Percentiles rank a stretch among this genome's conserved stretches.
Evolutionary conservation across 331 rosid genomes (phyloP).

Genomic region (Pyrus hybrid): DNA sequence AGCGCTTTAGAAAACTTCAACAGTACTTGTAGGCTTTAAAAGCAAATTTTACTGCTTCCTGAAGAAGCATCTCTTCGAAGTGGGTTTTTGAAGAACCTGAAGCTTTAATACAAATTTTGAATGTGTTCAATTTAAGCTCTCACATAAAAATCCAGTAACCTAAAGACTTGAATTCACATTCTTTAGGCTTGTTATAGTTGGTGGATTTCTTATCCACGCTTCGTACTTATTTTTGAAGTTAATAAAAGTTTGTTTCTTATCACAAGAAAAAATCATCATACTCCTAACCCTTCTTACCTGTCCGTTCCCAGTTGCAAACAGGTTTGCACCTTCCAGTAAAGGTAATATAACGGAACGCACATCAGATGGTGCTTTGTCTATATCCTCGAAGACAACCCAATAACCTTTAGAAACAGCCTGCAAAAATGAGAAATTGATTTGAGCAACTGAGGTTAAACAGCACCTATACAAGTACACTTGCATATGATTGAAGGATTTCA

Average conservation of each 20-base stretch:
- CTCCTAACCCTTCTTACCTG: constrained; percentile 39
- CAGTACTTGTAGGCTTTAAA: too few species aligned
- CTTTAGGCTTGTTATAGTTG: too few species aligned
- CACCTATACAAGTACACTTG: neutral
- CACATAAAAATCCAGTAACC: too few species aligned
- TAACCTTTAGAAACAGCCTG: constrained; percentile 86
- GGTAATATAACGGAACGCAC: constrained; percentile 69
- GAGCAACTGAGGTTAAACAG: neutral
- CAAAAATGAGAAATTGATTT: neutral
- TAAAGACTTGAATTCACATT: too few species aligned
- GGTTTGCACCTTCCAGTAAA: constrained; percentile 60
- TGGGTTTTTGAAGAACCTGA: too few species aligned
- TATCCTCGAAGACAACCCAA: constrained; percentile 95
- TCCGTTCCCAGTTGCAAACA: constrained; percentile 67
- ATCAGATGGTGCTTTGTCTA: constrained; percentile 86
- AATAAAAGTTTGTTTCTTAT: neutral
- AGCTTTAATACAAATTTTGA: too few species aligned
- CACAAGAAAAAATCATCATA: neutral
- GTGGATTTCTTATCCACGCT: too few species aligned
- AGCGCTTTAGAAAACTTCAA: too few species aligned
- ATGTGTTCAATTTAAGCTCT: too few species aligned
- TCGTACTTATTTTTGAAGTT: neutral
- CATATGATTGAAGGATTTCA: constrained; percentile 6
- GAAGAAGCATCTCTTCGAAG: too few species aligned
- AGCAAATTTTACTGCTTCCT: too few species aligned